Evolutionary conservation across 2,329 filamentous ascomycete species (phyloP).

Genomic region (Hypoxylon rubiginosum): DNA sequence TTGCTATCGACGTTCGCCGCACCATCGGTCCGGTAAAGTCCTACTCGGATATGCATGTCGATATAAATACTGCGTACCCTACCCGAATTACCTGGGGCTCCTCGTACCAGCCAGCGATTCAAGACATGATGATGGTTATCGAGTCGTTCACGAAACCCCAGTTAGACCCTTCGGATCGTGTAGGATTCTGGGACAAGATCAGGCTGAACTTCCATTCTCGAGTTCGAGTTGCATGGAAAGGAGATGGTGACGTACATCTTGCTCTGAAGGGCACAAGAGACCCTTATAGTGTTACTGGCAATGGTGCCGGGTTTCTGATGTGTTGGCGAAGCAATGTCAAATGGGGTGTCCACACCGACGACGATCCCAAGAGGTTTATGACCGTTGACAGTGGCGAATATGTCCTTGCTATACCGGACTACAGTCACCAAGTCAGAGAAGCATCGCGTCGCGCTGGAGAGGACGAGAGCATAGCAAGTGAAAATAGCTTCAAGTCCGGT

Average conservation of each 20-base stretch:
- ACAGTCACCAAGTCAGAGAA: slow-evolving; percentile 86
- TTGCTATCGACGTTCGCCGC: slow-evolving; percentile 86
- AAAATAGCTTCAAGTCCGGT: slow-evolving; percentile 76
- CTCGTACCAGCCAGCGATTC: slow-evolving; percentile 96
- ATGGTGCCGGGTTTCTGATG: slow-evolving; percentile 96
- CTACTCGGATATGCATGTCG: slow-evolving; percentile 90
- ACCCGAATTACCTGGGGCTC: slow-evolving; percentile 97
- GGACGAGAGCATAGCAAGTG: slow-evolving; percentile 70
- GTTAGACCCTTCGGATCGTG: slow-evolving; percentile 90
- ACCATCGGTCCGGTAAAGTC: slow-evolving; percentile 97
- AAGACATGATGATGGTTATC: slow-evolving; percentile 99
- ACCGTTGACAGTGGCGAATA: slow-evolving; percentile 96
- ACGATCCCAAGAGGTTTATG: slow-evolving; percentile 94
- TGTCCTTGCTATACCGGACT: slow-evolving; percentile 93
- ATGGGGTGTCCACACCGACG: slow-evolving; percentile 85
- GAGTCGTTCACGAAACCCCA: slow-evolving; percentile 98
- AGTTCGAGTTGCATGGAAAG: slow-evolving; percentile 90
- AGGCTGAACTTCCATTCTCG: slow-evolving; percentile 93
- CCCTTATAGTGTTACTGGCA: slow-evolving; percentile 91
- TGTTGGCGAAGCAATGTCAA: slow-evolving; percentile 96
- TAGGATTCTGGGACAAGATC: slow-evolving; percentile 99
- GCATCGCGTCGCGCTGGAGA: slow-evolving; percentile 65
- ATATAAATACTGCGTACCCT: slow-evolving; percentile 92
- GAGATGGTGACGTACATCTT: slow-evolving; percentile 94
- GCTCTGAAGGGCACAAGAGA: slow-evolving; percentile 92